Base-by-base conservation (phyloP, 768 basidiomycete species). In the Dentipellis sp. region DNA sequence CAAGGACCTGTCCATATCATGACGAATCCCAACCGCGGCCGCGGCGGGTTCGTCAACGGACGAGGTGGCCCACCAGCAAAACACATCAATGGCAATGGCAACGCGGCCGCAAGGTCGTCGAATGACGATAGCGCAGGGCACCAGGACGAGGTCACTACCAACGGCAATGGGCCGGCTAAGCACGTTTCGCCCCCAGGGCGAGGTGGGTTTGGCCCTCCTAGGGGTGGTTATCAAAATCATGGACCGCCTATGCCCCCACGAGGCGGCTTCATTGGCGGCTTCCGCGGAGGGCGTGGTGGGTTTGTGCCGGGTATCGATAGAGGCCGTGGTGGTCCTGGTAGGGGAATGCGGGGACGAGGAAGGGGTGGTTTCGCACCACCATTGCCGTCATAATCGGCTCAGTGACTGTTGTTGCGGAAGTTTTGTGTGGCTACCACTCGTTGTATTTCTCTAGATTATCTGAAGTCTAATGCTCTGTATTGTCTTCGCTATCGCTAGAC, bases 1-100 rank as follows among this genome's bases (percentile, higher is more conserved):
- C 59, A 37, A 19, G 52, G 69, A 2, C 78, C 79, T 3, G 75
- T 90, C 14, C 78, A 81, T 36, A 91, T 91, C 55, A 87, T 91
- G 84, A 68, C 79, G 12, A 91, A 92, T 63, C 90, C 90, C 0
- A 84, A 86, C 66, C 75, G 80, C 53, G 77, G 74, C 3, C 73
- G 76, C 45, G 70, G 67, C 49, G 64, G 67, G 23, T 59, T 54
- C 34, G 42, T 58, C 14, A 67, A 65, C 29, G 64, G 58, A 11
- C 62, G 62, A 14, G 59, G 56, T 17, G 35, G 56, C 10, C 58
- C 59, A 5, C 35, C 59, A 5, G 54, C 72, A 54, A 59, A 46
- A 17, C 50, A 29, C 49, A 39, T 55, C 22, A 67, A 65, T 35
- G 64, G 60, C 12, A 50, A 42, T 12, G 9, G 51, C 14, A 53